These are phyloP conservation scores for Candida tetrigidarum DNA, from an alignment of 1,139 yeast species.

Conservation along the genomic window DNA sequence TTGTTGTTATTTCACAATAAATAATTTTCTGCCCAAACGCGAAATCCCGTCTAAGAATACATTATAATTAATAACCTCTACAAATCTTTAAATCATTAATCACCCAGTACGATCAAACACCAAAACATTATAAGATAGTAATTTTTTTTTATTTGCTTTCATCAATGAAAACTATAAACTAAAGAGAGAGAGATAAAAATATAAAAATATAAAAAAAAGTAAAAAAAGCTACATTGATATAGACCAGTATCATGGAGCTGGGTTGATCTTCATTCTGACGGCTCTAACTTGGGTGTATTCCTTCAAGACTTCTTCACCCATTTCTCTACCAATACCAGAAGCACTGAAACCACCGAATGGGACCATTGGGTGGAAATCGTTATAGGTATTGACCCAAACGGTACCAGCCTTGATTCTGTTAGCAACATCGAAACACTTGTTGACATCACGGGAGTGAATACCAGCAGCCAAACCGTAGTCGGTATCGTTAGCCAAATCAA, in stretches of 20 bases:
- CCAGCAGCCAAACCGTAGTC: constrained; percentile 86
- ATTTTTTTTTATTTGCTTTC: no score
- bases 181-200: no score
- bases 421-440: constrained; percentile 71
- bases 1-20: not conserved
- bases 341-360: constrained; percentile 89
- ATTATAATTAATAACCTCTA: no score
- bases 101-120: no score
- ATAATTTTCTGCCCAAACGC: no score
- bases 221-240: not conserved
- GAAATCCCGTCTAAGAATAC: no score
- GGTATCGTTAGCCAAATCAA: constrained; percentile 71
- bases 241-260: constrained; percentile 4
- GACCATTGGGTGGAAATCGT: constrained; percentile 79
- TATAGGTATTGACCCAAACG: constrained; percentile 84
- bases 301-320: constrained; percentile 84
- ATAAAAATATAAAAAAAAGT: no score
- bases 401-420: constrained; percentile 78
- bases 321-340: constrained; percentile 92
- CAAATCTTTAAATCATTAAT: no score
- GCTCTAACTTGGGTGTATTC: constrained; percentile 86
- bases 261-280: constrained; percentile 51
- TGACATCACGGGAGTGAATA: constrained; percentile 70
- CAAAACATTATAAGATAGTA: no score
- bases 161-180: no score